Conservation (phyloP, 768 basidiomycete genomes). For the Lactarius akahatsu region DNA sequence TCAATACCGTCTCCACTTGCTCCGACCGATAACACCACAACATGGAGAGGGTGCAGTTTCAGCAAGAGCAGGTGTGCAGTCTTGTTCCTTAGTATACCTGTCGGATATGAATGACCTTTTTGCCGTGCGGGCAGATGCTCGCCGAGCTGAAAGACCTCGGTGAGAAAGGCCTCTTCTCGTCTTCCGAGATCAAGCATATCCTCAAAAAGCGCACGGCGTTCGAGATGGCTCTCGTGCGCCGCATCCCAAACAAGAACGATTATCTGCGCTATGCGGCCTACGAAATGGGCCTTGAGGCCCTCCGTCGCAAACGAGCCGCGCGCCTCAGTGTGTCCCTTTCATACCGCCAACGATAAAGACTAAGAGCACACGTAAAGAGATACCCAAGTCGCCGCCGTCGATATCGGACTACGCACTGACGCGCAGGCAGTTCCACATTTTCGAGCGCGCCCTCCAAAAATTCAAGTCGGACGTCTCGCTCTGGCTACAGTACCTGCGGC, state of each 20-base stretch:
- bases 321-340: conserved; percentile 58
- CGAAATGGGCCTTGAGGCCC: conserved; percentile 83
- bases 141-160: conserved; percentile 91
- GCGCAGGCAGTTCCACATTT: conserved; percentile 82
- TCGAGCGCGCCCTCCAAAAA: conserved; percentile 83
- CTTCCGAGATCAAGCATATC: conserved; percentile 83
- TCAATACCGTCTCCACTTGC: conserved; percentile 1
- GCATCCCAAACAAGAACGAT: conserved; percentile 82
- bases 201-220: conserved; percentile 80
- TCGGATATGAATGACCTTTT: not conserved
- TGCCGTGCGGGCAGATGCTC: conserved; percentile 75
- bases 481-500: conserved; percentile 87
- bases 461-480: conserved; percentile 86
- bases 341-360: conserved; percentile 17
- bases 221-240: conserved; percentile 80
- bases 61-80: conserved; percentile 76
- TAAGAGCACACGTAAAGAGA: conserved; percentile 10
- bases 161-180: conserved; percentile 78
- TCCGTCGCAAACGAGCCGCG: conserved; percentile 72
- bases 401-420: conserved; percentile 85
- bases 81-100: not conserved
- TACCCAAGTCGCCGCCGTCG: conserved; percentile 45
- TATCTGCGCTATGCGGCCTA: conserved; percentile 90
- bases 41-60: conserved; percentile 94
- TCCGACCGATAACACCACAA: not conserved